Evolutionary conservation across 2,329 filamentous ascomycete species (phyloP).

Genomic region (Westerdykella ornata): DNA sequence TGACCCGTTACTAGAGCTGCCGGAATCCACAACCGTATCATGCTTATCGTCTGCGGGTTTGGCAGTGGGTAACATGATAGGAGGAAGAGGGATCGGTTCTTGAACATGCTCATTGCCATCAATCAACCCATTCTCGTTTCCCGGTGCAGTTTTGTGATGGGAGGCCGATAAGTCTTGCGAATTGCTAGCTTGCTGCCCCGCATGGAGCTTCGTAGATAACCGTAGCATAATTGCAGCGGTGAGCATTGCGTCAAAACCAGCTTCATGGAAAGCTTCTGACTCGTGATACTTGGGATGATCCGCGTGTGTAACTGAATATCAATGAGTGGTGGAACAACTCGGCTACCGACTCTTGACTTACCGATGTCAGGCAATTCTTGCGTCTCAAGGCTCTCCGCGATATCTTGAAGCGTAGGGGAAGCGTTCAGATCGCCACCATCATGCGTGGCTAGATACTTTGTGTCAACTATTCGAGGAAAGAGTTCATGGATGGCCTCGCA

Average conservation of each 20-base stretch:
- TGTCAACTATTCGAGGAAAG: conserved; percentile 55
- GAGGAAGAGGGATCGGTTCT: conserved; percentile 12
- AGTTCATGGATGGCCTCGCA: conserved; percentile 44
- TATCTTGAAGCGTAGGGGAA: conserved; percentile 44
- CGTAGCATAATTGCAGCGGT: conserved; percentile 54
- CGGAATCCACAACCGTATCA: too few species aligned
- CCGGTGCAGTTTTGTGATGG: conserved; percentile 7
- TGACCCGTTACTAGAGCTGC: too few species aligned
- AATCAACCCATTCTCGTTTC: too few species aligned
- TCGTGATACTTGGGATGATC: conserved; percentile 39
- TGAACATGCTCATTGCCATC: conserved; percentile 16
- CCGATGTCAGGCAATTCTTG: conserved; percentile 41
- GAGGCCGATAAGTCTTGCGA: too few species aligned
- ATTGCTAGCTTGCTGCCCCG: too few species aligned
- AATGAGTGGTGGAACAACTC: neutral
- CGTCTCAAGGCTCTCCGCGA: conserved; percentile 40
- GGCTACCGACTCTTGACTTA: conserved; percentile 12
- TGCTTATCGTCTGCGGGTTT: neutral
- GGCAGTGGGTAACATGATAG: conserved; percentile 4
- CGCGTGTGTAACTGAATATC: conserved; percentile 13
- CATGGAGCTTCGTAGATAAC: conserved; percentile 48
- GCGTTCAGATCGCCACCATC: conserved; percentile 49
- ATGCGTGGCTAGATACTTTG: conserved; percentile 57
- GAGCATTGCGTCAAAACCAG: conserved; percentile 57
- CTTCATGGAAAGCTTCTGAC: conserved; percentile 49